phyloP scores from a whole-genome alignment of 495 filamentous ascomycete genomes.

The Penicillium samsonianum region DNA sequence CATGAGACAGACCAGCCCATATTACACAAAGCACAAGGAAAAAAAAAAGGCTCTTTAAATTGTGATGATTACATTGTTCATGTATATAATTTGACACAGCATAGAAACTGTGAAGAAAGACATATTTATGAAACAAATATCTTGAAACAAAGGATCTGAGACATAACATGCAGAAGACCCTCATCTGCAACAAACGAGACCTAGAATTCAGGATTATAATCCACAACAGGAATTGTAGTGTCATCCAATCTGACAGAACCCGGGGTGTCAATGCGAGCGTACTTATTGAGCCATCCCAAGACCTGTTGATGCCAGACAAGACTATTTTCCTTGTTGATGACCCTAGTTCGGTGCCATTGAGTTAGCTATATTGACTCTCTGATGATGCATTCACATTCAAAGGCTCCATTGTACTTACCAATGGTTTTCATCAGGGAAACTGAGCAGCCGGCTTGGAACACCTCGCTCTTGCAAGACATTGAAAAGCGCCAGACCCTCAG shows the following conservation, averaged over 20 bases:
- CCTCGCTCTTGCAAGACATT: conserved; percentile 51
- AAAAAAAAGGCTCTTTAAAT: not conserved
- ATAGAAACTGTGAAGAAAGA: not conserved
- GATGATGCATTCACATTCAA: not conserved
- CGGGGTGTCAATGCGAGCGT: conserved; percentile 31
- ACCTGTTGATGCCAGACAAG: conserved; percentile 52
- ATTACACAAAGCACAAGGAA: not conserved
- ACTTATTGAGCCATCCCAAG: conserved; percentile 52
- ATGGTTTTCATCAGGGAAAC: conserved; percentile 57
- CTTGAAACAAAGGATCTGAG: not conserved
- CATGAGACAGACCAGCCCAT: not conserved
- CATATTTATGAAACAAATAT: not conserved
- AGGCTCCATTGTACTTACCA: conserved; percentile 28
- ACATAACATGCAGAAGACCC: not conserved
- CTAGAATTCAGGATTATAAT: conserved; percentile 29
- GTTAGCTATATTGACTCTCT: not conserved
- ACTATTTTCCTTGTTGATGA: conserved; percentile 43
- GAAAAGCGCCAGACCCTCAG: conserved; percentile 47
- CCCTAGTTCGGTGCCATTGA: conserved; percentile 22
- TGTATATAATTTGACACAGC: not conserved
- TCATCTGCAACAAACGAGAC: not conserved
- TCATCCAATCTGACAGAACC: conserved; percentile 40
- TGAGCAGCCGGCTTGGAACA: conserved; percentile 59
- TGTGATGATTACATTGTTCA: not conserved
- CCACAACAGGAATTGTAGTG: conserved; percentile 35